Percentiles rank a stretch among this genome's conserved stretches.
These are phyloP conservation scores for Russula ochroleuca DNA, from an alignment of 768 basidiomycete genomes.

Conservation along the genomic window DNA sequence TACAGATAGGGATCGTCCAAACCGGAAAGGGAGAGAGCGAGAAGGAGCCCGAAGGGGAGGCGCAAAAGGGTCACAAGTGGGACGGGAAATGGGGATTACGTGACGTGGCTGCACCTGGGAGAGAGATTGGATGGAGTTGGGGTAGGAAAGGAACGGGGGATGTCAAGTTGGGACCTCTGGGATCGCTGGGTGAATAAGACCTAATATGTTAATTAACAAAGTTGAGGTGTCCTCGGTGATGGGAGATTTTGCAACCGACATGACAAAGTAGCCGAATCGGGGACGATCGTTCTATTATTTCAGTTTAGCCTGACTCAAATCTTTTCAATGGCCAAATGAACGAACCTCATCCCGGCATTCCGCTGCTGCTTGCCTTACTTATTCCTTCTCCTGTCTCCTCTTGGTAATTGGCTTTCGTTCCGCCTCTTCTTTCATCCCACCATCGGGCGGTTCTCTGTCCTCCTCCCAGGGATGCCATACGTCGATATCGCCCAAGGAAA, in stretches of 20 bases:
- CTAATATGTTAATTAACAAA: neutral
- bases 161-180: neutral
- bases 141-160: neutral
- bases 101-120: neutral
- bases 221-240: too few species aligned
- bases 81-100: conserved; percentile 25
- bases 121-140: conserved; percentile 20
- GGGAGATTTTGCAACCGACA: too few species aligned
- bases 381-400: neutral
- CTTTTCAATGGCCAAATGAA: neutral
- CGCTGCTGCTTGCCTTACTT: conserved; percentile 2
- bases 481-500: conserved; percentile 25
- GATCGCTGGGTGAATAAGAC: neutral
- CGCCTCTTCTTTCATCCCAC: conserved; percentile 1
- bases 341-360: neutral
- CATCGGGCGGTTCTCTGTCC: neutral
- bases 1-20: neutral
- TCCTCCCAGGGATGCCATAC: conserved; percentile 25
- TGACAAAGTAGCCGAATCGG: too few species aligned
- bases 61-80: conserved; percentile 10
- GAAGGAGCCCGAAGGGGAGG: neutral
- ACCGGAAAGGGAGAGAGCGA: neutral
- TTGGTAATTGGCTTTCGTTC: neutral
- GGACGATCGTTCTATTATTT: neutral
- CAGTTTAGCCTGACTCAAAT: neutral